phyloP scores from a whole-genome alignment of 495 filamentous ascomycete species.

The Penicillium mononematosum region DNA sequence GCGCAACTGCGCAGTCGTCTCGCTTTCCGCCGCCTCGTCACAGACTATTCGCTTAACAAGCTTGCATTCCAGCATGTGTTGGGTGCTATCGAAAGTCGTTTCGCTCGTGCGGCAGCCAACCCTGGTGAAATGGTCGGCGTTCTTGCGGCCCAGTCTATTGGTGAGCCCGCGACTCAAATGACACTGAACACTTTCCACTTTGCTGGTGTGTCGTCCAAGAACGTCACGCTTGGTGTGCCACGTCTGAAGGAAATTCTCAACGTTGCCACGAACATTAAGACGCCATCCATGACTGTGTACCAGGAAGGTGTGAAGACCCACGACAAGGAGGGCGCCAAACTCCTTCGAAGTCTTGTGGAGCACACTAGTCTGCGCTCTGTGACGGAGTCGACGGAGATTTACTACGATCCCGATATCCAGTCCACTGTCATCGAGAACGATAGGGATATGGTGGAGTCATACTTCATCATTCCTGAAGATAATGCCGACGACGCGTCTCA shows the following conservation, averaged over 20 bases:
- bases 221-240: constrained; percentile 97
- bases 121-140: constrained; percentile 99
- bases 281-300: constrained; percentile 95
- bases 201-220: constrained; percentile 99
- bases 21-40: constrained; percentile 86
- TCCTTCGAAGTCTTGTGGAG: constrained; percentile 81
- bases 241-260: constrained; percentile 99
- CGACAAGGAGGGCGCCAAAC: constrained; percentile 78
- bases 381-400: constrained; percentile 88
- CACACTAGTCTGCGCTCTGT: constrained; percentile 94
- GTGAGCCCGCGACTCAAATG: constrained; percentile 99
- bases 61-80: constrained; percentile 90
- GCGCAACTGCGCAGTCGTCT: constrained; percentile 84
- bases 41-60: constrained; percentile 79
- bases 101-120: constrained; percentile 73
- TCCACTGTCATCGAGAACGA: constrained; percentile 83
- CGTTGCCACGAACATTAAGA: constrained; percentile 96
- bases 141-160: constrained; percentile 95
- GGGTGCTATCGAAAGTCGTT: constrained; percentile 86
- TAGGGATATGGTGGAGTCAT: constrained; percentile 91
- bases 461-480: constrained; percentile 93
- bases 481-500: constrained; percentile 63
- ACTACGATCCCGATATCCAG: constrained; percentile 92
- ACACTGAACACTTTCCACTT: constrained; percentile 99
- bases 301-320: constrained; percentile 56